These are phyloP conservation scores for Heliamphora exappendiculata DNA, from an alignment of 148 eudicot genomes.

Conservation along the genomic window DNA sequence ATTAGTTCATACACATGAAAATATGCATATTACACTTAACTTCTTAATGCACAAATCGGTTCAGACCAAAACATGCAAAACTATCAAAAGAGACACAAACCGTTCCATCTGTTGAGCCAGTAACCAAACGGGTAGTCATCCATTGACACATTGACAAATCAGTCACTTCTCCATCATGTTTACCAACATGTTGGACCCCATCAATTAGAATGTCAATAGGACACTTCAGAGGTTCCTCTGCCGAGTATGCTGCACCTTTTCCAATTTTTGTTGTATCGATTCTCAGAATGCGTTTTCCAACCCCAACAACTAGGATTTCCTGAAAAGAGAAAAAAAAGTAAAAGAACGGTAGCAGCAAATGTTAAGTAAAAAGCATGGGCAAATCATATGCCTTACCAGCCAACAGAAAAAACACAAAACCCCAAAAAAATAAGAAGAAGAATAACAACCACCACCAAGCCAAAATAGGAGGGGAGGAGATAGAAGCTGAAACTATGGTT, in stretches of 20 bases:
- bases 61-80: not conserved
- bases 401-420: not conserved
- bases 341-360: not conserved
- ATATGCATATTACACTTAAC: not conserved
- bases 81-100: constrained; percentile 31
- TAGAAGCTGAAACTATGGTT: not conserved
- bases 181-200: constrained; percentile 89
- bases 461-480: not conserved
- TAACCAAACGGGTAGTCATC: constrained; percentile 98
- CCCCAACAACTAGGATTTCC: constrained; percentile 91
- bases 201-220: constrained; percentile 68
- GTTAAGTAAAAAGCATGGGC: not conserved
- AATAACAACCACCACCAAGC: not conserved
- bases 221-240: constrained; percentile 78
- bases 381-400: not conserved
- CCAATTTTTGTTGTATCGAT: constrained; percentile 85
- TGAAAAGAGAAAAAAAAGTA: constrained; percentile 16
- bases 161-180: constrained; percentile 91
- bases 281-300: constrained; percentile 61
- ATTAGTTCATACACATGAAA: not conserved
- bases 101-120: constrained; percentile 96
- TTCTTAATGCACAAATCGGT: not conserved
- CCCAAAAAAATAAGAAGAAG: not conserved
- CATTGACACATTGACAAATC: constrained; percentile 99
- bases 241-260: constrained; percentile 58